phyloP scores from a whole-genome alignment of 495 filamentous ascomycete genomes.

The Tuber melanosporum region DNA sequence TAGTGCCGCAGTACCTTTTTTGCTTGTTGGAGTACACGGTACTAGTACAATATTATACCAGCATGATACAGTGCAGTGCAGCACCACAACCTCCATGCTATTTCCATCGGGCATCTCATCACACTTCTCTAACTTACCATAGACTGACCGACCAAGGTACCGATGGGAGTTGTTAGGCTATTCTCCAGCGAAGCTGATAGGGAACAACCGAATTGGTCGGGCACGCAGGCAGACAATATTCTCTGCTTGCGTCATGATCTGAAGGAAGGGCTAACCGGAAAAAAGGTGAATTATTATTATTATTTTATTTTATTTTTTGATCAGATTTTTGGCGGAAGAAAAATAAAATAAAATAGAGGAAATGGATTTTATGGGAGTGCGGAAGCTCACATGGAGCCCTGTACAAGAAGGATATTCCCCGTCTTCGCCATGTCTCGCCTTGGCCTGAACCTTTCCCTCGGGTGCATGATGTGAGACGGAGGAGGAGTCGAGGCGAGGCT shows the following conservation, averaged over 20 bases:
- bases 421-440: slow-evolving; percentile 32
- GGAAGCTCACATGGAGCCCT: slow-evolving; percentile 25
- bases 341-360: slow-evolving; percentile 9
- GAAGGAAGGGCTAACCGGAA: slow-evolving; percentile 8
- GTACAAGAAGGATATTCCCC: slow-evolving; percentile 6
- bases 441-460: slow-evolving; percentile 34
- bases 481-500: slow-evolving; percentile 25
- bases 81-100: background rate
- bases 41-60: background rate
- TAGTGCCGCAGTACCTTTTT: background rate
- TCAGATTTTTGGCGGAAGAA: slow-evolving; percentile 23
- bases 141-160: background rate
- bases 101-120: background rate
- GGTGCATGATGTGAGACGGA: slow-evolving; percentile 37
- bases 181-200: background rate
- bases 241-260: slow-evolving; percentile 35
- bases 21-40: background rate
- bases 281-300: slow-evolving; percentile 14
- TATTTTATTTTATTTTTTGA: background rate
- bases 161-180: background rate
- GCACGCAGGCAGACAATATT: slow-evolving; percentile 18
- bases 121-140: background rate
- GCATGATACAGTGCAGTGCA: background rate
- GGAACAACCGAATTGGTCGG: slow-evolving; percentile 14
- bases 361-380: slow-evolving; percentile 10